Evolutionary conservation across 148 eudicot genomes (phyloP).

Genomic region (Spergularia marina): DNA sequence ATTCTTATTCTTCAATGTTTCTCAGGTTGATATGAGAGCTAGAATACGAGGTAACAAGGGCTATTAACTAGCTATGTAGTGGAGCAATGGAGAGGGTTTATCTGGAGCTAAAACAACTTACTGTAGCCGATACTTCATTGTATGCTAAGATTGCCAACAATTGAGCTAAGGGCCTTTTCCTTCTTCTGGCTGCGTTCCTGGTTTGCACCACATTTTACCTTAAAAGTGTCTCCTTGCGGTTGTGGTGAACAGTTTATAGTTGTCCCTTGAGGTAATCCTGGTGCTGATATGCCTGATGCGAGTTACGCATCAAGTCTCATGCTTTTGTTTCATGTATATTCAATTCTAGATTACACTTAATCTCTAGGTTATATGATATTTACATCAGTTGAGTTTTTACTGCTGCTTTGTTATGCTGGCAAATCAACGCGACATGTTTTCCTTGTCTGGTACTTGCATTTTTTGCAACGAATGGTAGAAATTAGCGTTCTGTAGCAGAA

Average conservation of each 20-base stretch:
- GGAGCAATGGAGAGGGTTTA: neutral
- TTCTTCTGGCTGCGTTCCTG: neutral
- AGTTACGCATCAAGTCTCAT: neutral
- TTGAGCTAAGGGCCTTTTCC: neutral
- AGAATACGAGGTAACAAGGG: slow-evolving; percentile 90
- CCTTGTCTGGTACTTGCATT: neutral
- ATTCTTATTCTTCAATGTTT: neutral
- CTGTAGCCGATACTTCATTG: neutral
- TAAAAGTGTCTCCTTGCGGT: neutral
- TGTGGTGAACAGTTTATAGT: too few relatives aligned
- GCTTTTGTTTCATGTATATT: neutral
- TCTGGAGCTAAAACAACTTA: neutral
- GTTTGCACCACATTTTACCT: neutral
- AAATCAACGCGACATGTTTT: too few relatives aligned
- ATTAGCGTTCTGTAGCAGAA: neutral
- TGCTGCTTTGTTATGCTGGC: neutral
- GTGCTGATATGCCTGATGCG: neutral
- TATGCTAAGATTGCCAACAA: neutral
- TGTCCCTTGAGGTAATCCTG: neutral
- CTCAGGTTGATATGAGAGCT: slow-evolving; percentile 93
- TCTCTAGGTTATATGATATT: neutral
- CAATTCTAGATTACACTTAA: neutral
- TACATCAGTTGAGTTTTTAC: neutral
- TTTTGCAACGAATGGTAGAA: neutral
- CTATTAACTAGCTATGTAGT: slow-evolving; percentile 33